Conservation (phyloP, 495 filamentous ascomycete species). For the Hypoxylon rickii region DNA sequence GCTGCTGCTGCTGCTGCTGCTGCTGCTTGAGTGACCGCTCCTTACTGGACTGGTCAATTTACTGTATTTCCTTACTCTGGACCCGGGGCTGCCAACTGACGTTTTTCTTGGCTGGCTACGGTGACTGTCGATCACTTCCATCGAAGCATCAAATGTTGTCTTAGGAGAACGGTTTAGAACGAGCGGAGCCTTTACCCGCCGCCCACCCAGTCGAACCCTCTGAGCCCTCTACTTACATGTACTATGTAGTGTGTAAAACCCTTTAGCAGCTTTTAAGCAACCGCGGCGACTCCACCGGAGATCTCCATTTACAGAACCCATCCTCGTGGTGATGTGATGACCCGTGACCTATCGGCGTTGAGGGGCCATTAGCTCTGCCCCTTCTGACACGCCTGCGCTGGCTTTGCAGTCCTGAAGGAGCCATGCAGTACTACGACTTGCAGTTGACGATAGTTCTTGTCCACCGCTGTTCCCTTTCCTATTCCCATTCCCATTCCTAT, state of each 20-base stretch:
- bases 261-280: slow-evolving; percentile 33
- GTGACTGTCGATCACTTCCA: slow-evolving; percentile 33
- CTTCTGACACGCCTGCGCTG: slow-evolving; percentile 10
- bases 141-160: slow-evolving; percentile 14
- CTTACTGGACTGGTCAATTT: slow-evolving; percentile 25
- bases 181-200: slow-evolving; percentile 38
- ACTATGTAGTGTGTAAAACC: no score
- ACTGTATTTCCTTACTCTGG: slow-evolving; percentile 4
- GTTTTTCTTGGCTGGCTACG: slow-evolving; percentile 32
- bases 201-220: slow-evolving; percentile 34
- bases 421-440: slow-evolving; percentile 16
- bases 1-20: slow-evolving; percentile 2
- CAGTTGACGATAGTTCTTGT: slow-evolving; percentile 29
- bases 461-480: slow-evolving; percentile 18
- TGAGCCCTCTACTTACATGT: slow-evolving; percentile 23
- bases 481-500: no score
- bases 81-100: slow-evolving; percentile 32
- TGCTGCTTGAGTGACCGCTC: slow-evolving; percentile 24
- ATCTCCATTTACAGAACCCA: slow-evolving; percentile 31
- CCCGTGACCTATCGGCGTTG: slow-evolving; percentile 29
- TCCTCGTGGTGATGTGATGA: slow-evolving; percentile 34
- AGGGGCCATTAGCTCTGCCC: slow-evolving; percentile 15
- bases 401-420: slow-evolving; percentile 12
- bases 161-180: slow-evolving; percentile 29
- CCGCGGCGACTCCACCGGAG: slow-evolving; percentile 34